Evolutionary conservation across 2,329 filamentous ascomycete genomes (phyloP), one percentile per base, ranked within the genome.

Genomic region (Talaromyces pinophilus): DNA sequence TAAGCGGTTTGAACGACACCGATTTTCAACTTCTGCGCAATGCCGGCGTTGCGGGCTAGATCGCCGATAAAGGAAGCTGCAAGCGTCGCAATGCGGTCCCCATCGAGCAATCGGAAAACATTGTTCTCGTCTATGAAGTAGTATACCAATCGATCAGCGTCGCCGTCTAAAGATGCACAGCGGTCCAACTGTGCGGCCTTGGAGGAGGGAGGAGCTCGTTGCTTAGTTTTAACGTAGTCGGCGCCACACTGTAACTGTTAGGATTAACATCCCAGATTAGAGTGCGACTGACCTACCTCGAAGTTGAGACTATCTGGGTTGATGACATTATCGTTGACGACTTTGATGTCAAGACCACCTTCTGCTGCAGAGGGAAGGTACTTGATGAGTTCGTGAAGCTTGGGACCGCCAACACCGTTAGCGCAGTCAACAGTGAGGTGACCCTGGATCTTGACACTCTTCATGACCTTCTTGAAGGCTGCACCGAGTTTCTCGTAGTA

Each of bases 1-100:
- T 99, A 99, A 22, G 95, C 95, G 1, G 95, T 99, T 81, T 99
- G 95, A 13, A 99, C 91, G 63, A 99, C 92, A 67, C 94, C 95
- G 68, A 98, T 93, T 75, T 91, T 92, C 70, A 98, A 85, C 69
- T 93, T 90, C 33, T 91, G 87, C 59, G 88, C 84, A 35, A 99
- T 86, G 15, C 92, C 92, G 64, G 92, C 92, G 67, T 89, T 90
- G 65, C 89, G 88, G 62, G 93, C 88, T 38, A 97, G 89, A 70
- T 98, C 93, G 44, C 90, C 92, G 69, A 99, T 92, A 82, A 97
- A 99, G 1, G 91, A 92, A 50, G 95, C 95, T 13, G 92, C 92
- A 62, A 99, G 88, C 2, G 93, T 97, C 5, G 95, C 94, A 75
- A 99, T 99, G 63, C 94, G 92, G 80, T 99, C 95, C 68, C 95